phyloP scores from a whole-genome alignment of 495 filamentous ascomycete species.

The Aspergillus nanangensis region DNA sequence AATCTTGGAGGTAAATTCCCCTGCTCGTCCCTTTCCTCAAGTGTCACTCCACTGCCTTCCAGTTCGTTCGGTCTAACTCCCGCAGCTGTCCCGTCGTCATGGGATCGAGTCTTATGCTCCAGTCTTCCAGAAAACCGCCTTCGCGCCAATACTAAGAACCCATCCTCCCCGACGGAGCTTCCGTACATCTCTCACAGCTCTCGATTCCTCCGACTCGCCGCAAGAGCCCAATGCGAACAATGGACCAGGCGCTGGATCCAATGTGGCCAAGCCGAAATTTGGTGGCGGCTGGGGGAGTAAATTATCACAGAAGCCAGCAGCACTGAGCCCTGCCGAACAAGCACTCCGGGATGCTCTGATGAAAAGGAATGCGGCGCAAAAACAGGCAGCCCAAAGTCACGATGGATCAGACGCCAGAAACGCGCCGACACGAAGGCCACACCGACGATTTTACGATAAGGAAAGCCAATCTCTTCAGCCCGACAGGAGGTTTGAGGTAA shows the following conservation, averaged over 20 bases:
- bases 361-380: constrained; percentile 11
- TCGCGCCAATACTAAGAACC: constrained; percentile 12
- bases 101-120: constrained; percentile 26
- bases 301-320: constrained; percentile 15
- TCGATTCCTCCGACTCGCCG: constrained; percentile 18
- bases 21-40: neutral
- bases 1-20: constrained; percentile 27
- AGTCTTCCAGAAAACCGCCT: constrained; percentile 13
- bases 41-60: neutral
- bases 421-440: neutral
- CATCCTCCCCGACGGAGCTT: constrained; percentile 22
- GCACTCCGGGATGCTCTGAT: constrained; percentile 28
- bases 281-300: constrained; percentile 16
- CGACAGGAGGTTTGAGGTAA: constrained; percentile 6
- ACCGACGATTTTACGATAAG: neutral
- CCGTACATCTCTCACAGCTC: constrained; percentile 20
- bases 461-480: constrained; percentile 11
- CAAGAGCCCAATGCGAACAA: constrained; percentile 6
- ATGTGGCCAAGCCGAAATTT: constrained; percentile 10
- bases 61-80: neutral
- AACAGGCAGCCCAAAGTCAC: neutral
- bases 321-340: constrained; percentile 32
- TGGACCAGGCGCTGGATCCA: neutral
- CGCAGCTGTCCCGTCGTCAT: constrained; percentile 25
- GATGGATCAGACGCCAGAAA: neutral